phyloP scores from a whole-genome alignment of 805 yeast genomes.

The Torulaspora delbrueckii region DNA sequence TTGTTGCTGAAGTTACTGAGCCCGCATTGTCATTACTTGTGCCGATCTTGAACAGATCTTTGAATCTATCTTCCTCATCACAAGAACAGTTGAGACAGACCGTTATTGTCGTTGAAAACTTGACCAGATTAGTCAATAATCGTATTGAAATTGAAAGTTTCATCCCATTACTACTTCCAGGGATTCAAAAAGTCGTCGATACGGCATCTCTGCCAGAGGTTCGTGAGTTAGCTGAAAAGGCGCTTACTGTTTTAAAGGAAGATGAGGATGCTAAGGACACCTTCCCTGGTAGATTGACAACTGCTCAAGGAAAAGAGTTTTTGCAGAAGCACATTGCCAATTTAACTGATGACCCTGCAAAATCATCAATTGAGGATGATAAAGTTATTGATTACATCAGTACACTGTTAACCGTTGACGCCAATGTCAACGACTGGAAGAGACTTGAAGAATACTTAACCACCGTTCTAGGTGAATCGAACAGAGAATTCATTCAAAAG shows the following conservation, averaged over 20 bases:
- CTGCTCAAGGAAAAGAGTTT: conserved; percentile 49
- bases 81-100: conserved; percentile 97
- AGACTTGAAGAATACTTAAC: conserved; percentile 52
- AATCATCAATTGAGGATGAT: conserved; percentile 30
- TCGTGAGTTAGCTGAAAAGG: conserved; percentile 86
- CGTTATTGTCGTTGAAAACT: conserved; percentile 90
- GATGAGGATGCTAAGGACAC: conserved; percentile 57
- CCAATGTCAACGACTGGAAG: conserved; percentile 72
- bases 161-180: conserved; percentile 86
- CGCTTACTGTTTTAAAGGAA: conserved; percentile 71
- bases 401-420: conserved; percentile 51
- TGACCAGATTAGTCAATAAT: conserved; percentile 92
- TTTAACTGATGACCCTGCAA: conserved; percentile 12
- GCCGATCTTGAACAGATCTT: conserved; percentile 86
- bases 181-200: conserved; percentile 78
- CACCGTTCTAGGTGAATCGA: conserved; percentile 36
- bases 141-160: conserved; percentile 84
- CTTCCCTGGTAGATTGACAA: conserved; percentile 68
- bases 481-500: conserved; percentile 36
- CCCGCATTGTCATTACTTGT: conserved; percentile 86
- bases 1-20: conserved; percentile 97
- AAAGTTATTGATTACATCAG: conserved; percentile 46
- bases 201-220: conserved; percentile 96
- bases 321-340: conserved; percentile 27
- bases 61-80: conserved; percentile 75